Evolutionary conservation across 2,329 filamentous ascomycete species (phyloP), one percentile per base, ranked within the genome.

Genomic region (Ophiostoma sp.): DNA sequence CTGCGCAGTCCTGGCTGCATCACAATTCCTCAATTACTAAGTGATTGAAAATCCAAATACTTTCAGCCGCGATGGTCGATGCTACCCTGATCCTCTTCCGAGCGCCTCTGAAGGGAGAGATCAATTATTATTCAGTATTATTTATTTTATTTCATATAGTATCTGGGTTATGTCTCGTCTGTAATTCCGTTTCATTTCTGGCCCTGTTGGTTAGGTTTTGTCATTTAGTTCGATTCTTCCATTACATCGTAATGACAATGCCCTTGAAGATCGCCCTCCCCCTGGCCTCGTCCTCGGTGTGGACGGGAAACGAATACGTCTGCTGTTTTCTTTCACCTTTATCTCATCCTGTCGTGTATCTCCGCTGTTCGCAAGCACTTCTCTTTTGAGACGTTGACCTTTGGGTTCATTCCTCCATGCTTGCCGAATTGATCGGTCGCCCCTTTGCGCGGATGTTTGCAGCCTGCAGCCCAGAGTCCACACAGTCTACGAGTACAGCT

Each of bases 241-340:
- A 55, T 55, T 55, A 55, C 49, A 55, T 55, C 49, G 49, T 27
- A 55, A 55, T 55, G 49, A 55, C 49, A n/a, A 55, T 55, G 49
- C 18, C 49, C 49, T 55, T 36, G 49, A n/a, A 27, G 49, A 55
- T 55, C 47, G 47, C 5, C n/a, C 27, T 27, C 27, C 27, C 49
- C 49, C 49, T 55, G 49, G 8, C 42, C 3, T 44, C 42, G 12
- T 14, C 18, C 49, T 55, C n/a, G 49, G 49, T 18, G 49, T 27
- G 8, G 12, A 27, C n/a, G n/a, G 49, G 12, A 14, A 12, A 45
- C 42, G 8, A 11, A 12, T 45, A 11, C 14, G 2, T 45, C 9
- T 12, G 42, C 2, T 45, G 42, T 12, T 45, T 45, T 3, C 4
- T 45, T 45, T 45, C 42, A 45, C 27, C 27, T 27, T 27, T 27